Conservation (phyloP, 2,329 filamentous ascomycete genomes). For the Dactylellina haptotyla region DNA sequence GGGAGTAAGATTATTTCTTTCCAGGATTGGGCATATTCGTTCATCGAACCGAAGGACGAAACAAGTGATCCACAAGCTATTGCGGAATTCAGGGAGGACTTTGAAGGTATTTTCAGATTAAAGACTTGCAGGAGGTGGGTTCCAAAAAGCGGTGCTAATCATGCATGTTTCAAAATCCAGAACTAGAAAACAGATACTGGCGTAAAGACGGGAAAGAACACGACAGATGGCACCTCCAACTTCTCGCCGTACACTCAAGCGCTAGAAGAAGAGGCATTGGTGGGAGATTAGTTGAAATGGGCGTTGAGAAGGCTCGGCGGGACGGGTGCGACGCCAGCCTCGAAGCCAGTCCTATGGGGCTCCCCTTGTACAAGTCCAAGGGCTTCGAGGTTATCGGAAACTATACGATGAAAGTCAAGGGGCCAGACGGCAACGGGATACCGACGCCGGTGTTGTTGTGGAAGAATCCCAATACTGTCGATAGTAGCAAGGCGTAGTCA, state of each 20-base stretch:
- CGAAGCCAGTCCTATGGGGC: slow-evolving; percentile 44
- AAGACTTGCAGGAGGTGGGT: too few relatives aligned
- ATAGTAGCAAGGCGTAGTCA: slow-evolving; percentile 25
- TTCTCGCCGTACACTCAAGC: slow-evolving; percentile 31
- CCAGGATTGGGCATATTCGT: slow-evolving; percentile 31
- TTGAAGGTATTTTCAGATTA: slow-evolving; percentile 15
- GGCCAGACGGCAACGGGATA: slow-evolving; percentile 23
- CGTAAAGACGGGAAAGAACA: slow-evolving; percentile 12
- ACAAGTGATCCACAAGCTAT: slow-evolving; percentile 16
- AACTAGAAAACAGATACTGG: slow-evolving; percentile 33
- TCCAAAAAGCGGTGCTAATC: not conserved
- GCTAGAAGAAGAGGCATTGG: slow-evolving; percentile 44
- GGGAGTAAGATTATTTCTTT: slow-evolving; percentile 15
- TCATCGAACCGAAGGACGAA: slow-evolving; percentile 25
- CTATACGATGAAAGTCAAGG: slow-evolving; percentile 25
- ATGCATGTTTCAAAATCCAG: slow-evolving; percentile 5
- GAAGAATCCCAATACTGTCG: slow-evolving; percentile 25
- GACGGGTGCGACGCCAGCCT: slow-evolving; percentile 48
- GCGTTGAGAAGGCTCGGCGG: slow-evolving; percentile 33
- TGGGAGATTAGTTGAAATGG: slow-evolving; percentile 19
- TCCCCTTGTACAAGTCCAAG: slow-evolving; percentile 26
- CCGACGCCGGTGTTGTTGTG: slow-evolving; percentile 34
- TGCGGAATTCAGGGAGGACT: slow-evolving; percentile 7
- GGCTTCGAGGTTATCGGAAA: slow-evolving; percentile 38
- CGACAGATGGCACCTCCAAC: slow-evolving; percentile 44